Percentiles rank a stretch among this genome's conserved stretches.
Evolutionary conservation across 2,329 filamentous ascomycete species (phyloP).

Genomic region (Scolecobasidium constrictum): DNA sequence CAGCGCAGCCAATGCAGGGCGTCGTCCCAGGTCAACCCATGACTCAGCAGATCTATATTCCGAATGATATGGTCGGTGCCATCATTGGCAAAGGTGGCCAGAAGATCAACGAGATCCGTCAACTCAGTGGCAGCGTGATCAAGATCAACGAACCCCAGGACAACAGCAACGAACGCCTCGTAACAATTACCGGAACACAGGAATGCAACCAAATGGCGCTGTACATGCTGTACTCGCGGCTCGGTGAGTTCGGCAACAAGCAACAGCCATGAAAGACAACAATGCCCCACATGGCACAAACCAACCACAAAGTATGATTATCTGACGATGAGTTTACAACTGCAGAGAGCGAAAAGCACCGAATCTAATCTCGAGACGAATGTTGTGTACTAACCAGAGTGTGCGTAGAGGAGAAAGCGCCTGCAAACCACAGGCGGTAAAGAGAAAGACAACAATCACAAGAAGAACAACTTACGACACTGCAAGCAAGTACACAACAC

Average conservation of each 20-base stretch:
- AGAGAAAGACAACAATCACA: no score
- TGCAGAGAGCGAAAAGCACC: constrained; percentile 65
- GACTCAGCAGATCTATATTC: constrained; percentile 98
- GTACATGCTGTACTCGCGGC: constrained; percentile 96
- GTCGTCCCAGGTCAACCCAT: constrained; percentile 72
- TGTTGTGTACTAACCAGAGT: no score
- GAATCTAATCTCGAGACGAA: constrained; percentile 41
- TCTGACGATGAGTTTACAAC: not conserved
- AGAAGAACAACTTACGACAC: no score
- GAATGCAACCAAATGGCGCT: constrained; percentile 99
- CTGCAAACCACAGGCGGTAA: no score
- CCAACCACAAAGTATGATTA: not conserved
- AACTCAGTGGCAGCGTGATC: constrained; percentile 94
- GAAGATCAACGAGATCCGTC: constrained; percentile 98
- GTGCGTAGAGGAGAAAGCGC: no score
- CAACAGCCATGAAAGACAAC: not conserved
- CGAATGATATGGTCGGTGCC: constrained; percentile 98
- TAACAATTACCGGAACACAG: constrained; percentile 94
- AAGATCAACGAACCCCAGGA: constrained; percentile 99
- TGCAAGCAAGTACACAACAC: no score
- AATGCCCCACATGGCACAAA: not conserved
- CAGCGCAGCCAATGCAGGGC: constrained; percentile 61
- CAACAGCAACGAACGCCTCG: constrained; percentile 94
- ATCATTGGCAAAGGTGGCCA: constrained; percentile 98
- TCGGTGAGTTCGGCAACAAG: no score